Evolutionary conservation across 345 rosid species (phyloP).

Genomic region (Physaria fendleri): DNA sequence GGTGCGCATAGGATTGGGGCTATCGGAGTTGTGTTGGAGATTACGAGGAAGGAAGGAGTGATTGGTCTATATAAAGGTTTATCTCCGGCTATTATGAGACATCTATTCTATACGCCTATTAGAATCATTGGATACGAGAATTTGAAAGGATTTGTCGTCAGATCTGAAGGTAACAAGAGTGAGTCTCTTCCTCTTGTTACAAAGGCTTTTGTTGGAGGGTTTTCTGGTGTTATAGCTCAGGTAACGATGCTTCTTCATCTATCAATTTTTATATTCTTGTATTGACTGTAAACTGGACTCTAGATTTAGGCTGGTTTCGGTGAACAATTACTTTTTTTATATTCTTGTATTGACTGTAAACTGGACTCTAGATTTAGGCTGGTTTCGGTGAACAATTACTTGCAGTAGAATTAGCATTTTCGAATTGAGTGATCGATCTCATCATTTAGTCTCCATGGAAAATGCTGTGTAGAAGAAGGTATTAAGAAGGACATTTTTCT

Average conservation of each 20-base stretch:
- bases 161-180: slow-evolving; percentile 19
- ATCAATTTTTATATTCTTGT: neutral
- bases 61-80: slow-evolving; percentile 60
- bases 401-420: neutral
- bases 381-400: neutral
- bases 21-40: slow-evolving; percentile 40
- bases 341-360: neutral
- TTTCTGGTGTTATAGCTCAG: slow-evolving; percentile 86
- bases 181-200: slow-evolving; percentile 49
- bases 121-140: slow-evolving; percentile 80
- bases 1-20: slow-evolving; percentile 28
- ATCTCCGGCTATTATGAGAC: slow-evolving; percentile 71
- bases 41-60: slow-evolving; percentile 46
- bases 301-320: neutral
- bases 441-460: neutral
- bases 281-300: neutral
- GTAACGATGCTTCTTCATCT: slow-evolving; percentile 24
- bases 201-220: slow-evolving; percentile 65
- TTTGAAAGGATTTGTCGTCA: slow-evolving; percentile 40
- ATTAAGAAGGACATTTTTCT: neutral
- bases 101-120: slow-evolving; percentile 72
- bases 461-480: neutral
- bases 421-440: neutral
- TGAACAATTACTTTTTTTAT: neutral
- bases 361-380: neutral